Evolutionary conservation across 805 yeast species (phyloP).

Genomic region (Yarrowia phangngaensis): DNA sequence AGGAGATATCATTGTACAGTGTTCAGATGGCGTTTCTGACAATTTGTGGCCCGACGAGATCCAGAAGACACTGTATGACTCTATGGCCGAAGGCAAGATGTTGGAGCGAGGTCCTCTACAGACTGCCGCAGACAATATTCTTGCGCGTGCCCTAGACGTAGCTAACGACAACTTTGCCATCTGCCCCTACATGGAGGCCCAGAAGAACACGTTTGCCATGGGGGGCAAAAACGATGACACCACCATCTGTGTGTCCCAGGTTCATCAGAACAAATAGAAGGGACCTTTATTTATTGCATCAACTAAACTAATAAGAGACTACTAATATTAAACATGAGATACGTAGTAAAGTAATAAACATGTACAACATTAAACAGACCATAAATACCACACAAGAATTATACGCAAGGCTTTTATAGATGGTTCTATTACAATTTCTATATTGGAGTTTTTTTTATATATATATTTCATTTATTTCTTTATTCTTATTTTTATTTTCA

Average conservation of each 20-base stretch:
- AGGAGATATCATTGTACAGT: constrained; percentile 27
- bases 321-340: too few species aligned
- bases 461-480: not conserved
- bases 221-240: constrained; percentile 27
- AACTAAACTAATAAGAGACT: too few species aligned
- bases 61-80: constrained; percentile 24
- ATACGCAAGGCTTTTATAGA: too few species aligned
- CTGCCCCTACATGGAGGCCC: constrained; percentile 27
- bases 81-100: constrained; percentile 26
- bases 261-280: constrained; percentile 23
- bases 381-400: too few species aligned
- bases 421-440: not conserved
- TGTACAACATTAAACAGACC: too few species aligned
- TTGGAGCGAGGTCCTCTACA: constrained; percentile 28
- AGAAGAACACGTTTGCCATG: constrained; percentile 3
- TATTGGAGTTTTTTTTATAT: not conserved
- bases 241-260: constrained; percentile 26
- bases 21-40: constrained; percentile 30
- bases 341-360: too few species aligned
- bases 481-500: not conserved
- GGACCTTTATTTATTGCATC: too few species aligned
- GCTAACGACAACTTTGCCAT: constrained; percentile 30
- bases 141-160: constrained; percentile 26
- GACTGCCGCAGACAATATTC: constrained; percentile 27
- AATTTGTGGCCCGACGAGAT: constrained; percentile 30